Evolutionary conservation across 805 yeast genomes (phyloP).

Genomic region (Wickerhamomyces alni): DNA sequence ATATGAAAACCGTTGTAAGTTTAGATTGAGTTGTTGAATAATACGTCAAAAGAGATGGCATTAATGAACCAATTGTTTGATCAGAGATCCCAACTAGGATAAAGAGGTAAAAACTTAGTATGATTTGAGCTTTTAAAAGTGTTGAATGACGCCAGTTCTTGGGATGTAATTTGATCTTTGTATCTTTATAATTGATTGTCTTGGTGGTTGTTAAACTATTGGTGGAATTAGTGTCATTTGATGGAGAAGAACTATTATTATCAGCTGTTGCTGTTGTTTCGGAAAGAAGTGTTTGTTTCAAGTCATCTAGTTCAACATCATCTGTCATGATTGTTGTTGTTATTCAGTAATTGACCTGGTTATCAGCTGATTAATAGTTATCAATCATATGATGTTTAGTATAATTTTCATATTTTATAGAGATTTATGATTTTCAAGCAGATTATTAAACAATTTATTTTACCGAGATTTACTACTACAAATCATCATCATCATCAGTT

Average conservation of each 20-base stretch:
- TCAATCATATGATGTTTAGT: neutral
- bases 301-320: neutral
- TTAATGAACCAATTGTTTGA: conserved; percentile 53
- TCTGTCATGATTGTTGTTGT: neutral
- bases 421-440: too few relatives aligned
- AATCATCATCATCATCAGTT: too few relatives aligned
- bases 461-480: too few relatives aligned
- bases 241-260: conserved; percentile 2
- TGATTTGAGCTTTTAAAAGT: conserved; percentile 39
- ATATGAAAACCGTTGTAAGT: conserved; percentile 44
- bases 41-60: conserved; percentile 43
- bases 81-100: conserved; percentile 50
- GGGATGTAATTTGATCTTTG: conserved; percentile 5
- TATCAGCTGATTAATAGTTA: neutral
- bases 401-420: neutral
- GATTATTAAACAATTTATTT: too few relatives aligned
- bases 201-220: neutral
- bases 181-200: conserved; percentile 2
- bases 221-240: neutral
- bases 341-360: neutral
- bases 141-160: conserved; percentile 24
- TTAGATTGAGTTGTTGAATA: conserved; percentile 43
- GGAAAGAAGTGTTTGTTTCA: neutral
- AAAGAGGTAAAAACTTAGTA: conserved; percentile 33
- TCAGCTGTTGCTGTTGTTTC: neutral